Base-by-base conservation (phyloP, 805 yeast genomes). In the Candida succiphila region DNA sequence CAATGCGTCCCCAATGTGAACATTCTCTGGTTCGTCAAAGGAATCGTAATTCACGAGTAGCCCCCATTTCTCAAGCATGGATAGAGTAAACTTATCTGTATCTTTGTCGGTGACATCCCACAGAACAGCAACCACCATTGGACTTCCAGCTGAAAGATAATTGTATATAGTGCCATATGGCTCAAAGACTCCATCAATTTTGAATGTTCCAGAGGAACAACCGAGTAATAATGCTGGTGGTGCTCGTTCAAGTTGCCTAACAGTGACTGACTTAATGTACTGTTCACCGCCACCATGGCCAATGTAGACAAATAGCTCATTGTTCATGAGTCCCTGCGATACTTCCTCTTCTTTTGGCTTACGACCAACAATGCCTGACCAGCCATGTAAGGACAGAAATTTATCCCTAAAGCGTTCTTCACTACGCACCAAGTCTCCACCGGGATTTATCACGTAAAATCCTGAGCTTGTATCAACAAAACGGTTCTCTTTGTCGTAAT, bases 71-170 rank as follows among this genome's bases (percentile, higher is more conserved):
- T 67, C 65, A 42, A 92, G 68, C 25, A 84, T 51, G 3, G 70
- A 60, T 8, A 67, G 38, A 17, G 85, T 79, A 44, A 88, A 86
- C 44, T 66, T 68, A 54, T 92, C 97, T 32, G 86, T 84, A 52
- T 92, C 99, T 43, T 83, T 87, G 55, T 92, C 97, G 0, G 97
- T 92, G 4, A 92, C 96, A 54, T 87, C 96, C 98, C 98, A 92
- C 36, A 92, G 56, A 46, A 85, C 86, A 0, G 85, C 96, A 25
- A 92, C 58, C 1, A 86, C 67, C 75, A 82, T 67, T 0, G 95
- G 92, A 31, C 85, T 72, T 0, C 95, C 94, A 17, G 87, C 92
- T 8, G 71, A 60, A 19, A 92, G 52, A 64, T 87, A 87, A 32
- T 82, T 75, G 43, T 72, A 68, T 0, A 86, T 70, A 3, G 89